A percentile compares a stretch with the other conserved stretches of the same genome.
Evolutionary conservation across 257 asterid species (phyloP).

Genomic region (Mentha longifolia): DNA sequence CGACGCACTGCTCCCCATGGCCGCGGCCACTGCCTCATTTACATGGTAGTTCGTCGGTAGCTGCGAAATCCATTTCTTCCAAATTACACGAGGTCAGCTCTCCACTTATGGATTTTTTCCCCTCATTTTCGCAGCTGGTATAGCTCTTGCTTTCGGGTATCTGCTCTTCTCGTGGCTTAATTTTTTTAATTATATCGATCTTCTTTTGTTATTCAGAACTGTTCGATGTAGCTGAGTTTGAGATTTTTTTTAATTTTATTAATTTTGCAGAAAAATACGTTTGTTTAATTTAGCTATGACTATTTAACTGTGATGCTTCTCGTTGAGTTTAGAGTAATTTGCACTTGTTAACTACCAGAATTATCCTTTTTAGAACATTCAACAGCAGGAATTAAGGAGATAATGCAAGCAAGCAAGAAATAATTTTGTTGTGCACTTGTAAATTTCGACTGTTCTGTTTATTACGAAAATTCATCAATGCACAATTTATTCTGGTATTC

Average conservation of each 20-base stretch:
- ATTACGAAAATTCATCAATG: background rate
- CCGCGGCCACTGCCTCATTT: constrained; percentile 11
- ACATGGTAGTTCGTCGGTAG: constrained; percentile 22
- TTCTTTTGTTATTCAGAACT: background rate
- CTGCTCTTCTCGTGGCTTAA: background rate
- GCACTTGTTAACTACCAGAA: background rate
- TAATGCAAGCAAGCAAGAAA: background rate
- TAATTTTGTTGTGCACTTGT: background rate
- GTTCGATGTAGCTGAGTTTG: background rate
- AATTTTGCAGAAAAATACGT: background rate
- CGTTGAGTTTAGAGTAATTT: background rate
- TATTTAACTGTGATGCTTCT: background rate
- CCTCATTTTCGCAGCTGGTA: background rate
- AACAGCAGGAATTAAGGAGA: background rate
- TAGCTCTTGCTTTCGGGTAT: background rate
- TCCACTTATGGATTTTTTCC: background rate
- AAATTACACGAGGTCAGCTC: constrained; percentile 42
- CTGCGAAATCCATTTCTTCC: constrained; percentile 39
- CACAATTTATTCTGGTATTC: background rate
- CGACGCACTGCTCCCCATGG: constrained; percentile 34
- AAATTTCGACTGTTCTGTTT: background rate
- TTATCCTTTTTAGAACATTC: background rate
- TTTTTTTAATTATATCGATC: background rate
- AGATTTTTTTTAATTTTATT: background rate
- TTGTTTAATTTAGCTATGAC: background rate